These are phyloP conservation scores for Dictyostelium capitatum DNA, from an alignment of 78 protist genomes.

Conservation along the genomic window DNA sequence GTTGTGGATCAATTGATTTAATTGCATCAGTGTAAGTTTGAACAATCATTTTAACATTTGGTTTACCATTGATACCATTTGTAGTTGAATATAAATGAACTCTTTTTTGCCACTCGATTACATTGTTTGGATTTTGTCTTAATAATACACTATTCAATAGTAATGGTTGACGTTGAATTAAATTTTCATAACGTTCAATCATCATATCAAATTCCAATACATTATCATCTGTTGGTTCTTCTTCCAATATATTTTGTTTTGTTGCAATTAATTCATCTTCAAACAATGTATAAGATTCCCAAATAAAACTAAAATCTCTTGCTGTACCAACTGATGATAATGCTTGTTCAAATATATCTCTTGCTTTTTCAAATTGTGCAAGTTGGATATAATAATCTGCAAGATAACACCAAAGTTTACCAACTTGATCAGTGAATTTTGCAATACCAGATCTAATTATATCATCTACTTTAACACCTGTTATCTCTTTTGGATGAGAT, in stretches of 20 bases:
- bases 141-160: constrained; percentile 91
- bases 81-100: constrained; percentile 83
- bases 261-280: constrained; percentile 91
- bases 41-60: constrained; percentile 59
- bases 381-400: constrained; percentile 95
- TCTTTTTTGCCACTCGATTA: constrained; percentile 98
- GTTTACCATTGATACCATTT: too few relatives aligned
- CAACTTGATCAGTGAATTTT: constrained; percentile 93
- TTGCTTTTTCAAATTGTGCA: constrained; percentile 97
- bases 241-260: constrained; percentile 60
- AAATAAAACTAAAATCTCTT: constrained; percentile 95
- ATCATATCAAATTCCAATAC: constrained; percentile 88
- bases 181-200: constrained; percentile 89
- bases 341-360: constrained; percentile 98
- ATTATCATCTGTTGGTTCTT: constrained; percentile 31
- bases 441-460: constrained; percentile 90
- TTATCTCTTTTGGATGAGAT: constrained; percentile 25
- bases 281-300: constrained; percentile 97
- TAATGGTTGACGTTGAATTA: constrained; percentile 90
- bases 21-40: constrained; percentile 87
- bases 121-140: constrained; percentile 98
- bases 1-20: constrained; percentile 85
- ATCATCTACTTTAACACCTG: constrained; percentile 80
- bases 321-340: constrained; percentile 91
- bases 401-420: constrained; percentile 96